A percentile compares a stretch with the other conserved stretches of the same genome.
phyloP scores from a whole-genome alignment of 2,329 filamentous ascomycete genomes.

The Eutypella sp. region DNA sequence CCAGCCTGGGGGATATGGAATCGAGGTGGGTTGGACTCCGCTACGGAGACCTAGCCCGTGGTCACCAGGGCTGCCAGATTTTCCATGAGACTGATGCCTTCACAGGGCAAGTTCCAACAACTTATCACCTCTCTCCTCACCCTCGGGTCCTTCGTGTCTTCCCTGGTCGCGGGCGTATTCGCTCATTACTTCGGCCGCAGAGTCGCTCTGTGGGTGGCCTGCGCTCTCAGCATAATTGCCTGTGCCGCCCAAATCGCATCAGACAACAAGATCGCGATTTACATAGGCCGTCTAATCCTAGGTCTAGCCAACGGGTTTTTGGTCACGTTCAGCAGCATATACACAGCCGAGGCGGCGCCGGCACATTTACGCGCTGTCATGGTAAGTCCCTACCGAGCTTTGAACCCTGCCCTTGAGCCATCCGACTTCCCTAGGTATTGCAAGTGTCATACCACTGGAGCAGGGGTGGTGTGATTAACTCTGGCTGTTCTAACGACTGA shows the following conservation, averaged over 20 bases:
- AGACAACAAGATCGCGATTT: constrained; percentile 34
- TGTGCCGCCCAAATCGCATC: constrained; percentile 39
- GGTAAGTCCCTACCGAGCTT: constrained; percentile 20
- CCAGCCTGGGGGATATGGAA: constrained; percentile 32
- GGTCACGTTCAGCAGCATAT: constrained; percentile 42
- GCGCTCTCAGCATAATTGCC: constrained; percentile 37
- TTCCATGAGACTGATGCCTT: not conserved
- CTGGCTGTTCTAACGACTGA: not conserved
- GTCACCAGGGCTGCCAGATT: constrained; percentile 14
- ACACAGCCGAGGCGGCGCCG: constrained; percentile 43
- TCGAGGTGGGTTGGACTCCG: constrained; percentile 27
- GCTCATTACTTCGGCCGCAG: constrained; percentile 42
- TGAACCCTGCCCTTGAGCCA: too few relatives aligned
- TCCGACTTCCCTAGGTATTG: not conserved
- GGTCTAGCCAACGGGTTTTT: constrained; percentile 39
- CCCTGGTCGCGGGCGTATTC: constrained; percentile 42
- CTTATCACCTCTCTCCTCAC: constrained; percentile 48
- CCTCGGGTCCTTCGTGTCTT: constrained; percentile 45
- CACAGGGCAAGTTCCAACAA: constrained; percentile 43
- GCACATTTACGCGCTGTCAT: constrained; percentile 44
- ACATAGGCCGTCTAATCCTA: constrained; percentile 41
- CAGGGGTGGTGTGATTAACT: not conserved
- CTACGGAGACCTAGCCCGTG: constrained; percentile 7
- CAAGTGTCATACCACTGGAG: not conserved
- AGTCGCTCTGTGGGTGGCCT: constrained; percentile 42